These are phyloP conservation scores for Guillardia theta DNA, from an alignment of 78 protist species.

Conservation along the genomic window DNA sequence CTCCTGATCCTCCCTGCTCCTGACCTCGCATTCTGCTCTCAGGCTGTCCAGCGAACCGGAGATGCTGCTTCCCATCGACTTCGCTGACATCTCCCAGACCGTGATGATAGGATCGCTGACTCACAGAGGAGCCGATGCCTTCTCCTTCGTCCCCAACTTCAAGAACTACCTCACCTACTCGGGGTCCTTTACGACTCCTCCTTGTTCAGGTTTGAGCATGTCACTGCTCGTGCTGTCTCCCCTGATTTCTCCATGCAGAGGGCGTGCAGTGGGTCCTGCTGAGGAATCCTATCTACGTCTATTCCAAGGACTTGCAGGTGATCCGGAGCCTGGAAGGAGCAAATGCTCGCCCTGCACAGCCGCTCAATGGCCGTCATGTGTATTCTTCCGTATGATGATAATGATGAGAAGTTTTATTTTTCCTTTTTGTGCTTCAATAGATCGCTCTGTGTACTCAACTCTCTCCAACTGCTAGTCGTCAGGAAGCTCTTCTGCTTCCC, in stretches of 20 bases:
- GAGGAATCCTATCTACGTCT: neutral
- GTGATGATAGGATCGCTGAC: neutral
- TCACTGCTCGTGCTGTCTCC: neutral
- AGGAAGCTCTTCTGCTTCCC: no score
- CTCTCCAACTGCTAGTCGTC: no score
- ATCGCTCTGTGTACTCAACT: no score
- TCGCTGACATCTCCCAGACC: neutral
- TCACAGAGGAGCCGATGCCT: neutral
- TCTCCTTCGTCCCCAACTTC: conserved; percentile 24
- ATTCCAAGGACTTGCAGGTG: neutral
- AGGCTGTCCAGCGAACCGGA: neutral
- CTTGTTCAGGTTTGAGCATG: neutral
- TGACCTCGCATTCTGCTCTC: no score
- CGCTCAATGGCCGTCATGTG: neutral
- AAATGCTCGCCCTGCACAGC: neutral
- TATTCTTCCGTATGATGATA: neutral
- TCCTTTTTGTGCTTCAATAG: no score
- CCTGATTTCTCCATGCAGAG: neutral
- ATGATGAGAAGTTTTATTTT: no score
- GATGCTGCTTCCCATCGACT: neutral
- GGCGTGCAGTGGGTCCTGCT: conserved; percentile 10
- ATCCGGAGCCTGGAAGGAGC: neutral
- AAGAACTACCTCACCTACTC: neutral
- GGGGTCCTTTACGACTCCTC: neutral
- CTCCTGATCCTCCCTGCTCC: no score